A percentile compares a stretch with the other conserved stretches of the same genome.
Evolutionary conservation across 257 asterid genomes (phyloP).

Genomic region (Solanum appendiculatum): DNA sequence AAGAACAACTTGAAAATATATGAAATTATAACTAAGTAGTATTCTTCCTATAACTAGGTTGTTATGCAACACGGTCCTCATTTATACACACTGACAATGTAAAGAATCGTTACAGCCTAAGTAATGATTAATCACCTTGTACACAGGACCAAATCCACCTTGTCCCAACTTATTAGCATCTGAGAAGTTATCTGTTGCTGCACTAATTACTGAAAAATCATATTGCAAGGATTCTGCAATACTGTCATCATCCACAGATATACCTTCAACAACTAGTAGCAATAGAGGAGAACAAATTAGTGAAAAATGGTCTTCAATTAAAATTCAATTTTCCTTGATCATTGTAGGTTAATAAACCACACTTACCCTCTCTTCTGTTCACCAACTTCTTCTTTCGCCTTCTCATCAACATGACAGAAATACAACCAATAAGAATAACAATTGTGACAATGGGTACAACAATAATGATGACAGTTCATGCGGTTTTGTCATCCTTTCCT

Average conservation of each 20-base stretch:
- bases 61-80: neutral
- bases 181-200: slow-evolving; percentile 11
- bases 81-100: neutral
- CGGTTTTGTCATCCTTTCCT: neutral
- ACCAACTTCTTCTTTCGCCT: neutral
- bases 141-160: slow-evolving; percentile 17
- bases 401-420: neutral
- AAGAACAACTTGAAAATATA: too few relatives aligned
- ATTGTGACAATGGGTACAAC: neutral
- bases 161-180: slow-evolving; percentile 7
- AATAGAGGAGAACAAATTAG: neutral
- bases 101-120: too few relatives aligned
- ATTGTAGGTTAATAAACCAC: neutral
- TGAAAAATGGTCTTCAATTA: neutral
- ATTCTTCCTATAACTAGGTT: neutral
- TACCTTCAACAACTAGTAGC: neutral
- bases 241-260: neutral
- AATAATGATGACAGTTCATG: neutral
- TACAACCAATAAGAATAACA: neutral
- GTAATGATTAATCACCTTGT: neutral
- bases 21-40: neutral
- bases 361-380: neutral
- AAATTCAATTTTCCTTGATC: neutral
- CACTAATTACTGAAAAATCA: neutral
- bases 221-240: slow-evolving; percentile 9